Base-by-base conservation (phyloP, 495 filamentous ascomycete genomes). In the Hapsidospora chrysogenum region DNA sequence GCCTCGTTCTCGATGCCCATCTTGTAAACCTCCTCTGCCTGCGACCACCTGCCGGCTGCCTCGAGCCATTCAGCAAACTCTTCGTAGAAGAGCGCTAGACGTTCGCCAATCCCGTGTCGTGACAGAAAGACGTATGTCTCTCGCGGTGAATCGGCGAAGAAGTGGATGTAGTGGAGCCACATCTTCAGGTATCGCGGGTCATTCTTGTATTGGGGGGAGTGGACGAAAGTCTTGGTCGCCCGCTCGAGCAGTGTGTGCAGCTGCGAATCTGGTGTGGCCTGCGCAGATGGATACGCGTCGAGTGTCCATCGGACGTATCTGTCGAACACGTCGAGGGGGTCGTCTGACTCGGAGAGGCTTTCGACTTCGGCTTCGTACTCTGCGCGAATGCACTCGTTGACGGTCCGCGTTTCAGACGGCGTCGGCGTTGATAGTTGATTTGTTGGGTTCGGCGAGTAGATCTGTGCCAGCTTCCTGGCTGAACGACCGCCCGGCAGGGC, bases 271-370 rank as follows among this genome's bases (percentile, higher is more conserved):
- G 80, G 63, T n/a, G 85, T 89, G 25, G 84, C 83, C 56, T 93
- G 85, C 9, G 86, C 82, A 2, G 87, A 85, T 0, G 89, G 92
- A 47, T 95, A 96, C 10, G 87, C 82, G 49, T 92, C 83, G 13
- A 96, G 58, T 0, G 85, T 92, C 89, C 89, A 97, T 55, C 83
- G 80, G 17, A 95, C 83, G 47, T 97, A 97, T 51, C 92, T 77
- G 45, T 95, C 87, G 57, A 85, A 97, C 30, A 95, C 68, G 49
- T 96, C 92, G 22, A 97, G 73, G 2, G 89, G 89, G 47, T 97
- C 89, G 46, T 97, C 89, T 4, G 81, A 80, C 49, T 96, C 89
- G 39, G 69, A 64, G 31, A 92, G 76, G 18, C 61, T 67, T 17
- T 66, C 60, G 4, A 97, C 54, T 52, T 97, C 89, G 8, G 70